Evolutionary conservation across 371 early-diverging fungal genomes (phyloP).

Genomic region (Amoeboaphelidium protococcarum): DNA sequence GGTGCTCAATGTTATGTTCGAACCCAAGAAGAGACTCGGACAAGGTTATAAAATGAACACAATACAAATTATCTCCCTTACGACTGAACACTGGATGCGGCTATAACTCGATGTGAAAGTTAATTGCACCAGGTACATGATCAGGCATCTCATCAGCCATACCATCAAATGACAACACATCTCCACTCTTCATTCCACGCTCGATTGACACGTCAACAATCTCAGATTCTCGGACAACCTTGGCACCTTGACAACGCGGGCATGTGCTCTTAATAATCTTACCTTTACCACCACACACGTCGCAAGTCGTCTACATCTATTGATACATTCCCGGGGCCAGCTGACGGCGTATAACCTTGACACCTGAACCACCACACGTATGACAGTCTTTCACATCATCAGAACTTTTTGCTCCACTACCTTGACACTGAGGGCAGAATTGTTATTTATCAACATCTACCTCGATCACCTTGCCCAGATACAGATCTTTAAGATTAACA

Average conservation of each 20-base stretch:
- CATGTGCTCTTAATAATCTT: constrained; percentile 50
- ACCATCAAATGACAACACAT: constrained; percentile 49
- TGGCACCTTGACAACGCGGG: constrained; percentile 49
- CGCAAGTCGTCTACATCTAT: constrained; percentile 73
- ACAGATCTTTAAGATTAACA: constrained; percentile 69
- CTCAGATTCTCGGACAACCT: constrained; percentile 54
- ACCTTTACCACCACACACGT: constrained; percentile 66
- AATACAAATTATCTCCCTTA: constrained; percentile 17
- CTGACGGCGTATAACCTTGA: constrained; percentile 48
- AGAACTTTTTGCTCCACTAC: constrained; percentile 58
- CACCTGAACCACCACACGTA: constrained; percentile 51
- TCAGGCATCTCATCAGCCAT: constrained; percentile 84
- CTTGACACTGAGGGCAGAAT: constrained; percentile 75
- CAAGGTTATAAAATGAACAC: constrained; percentile 12
- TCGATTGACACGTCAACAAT: constrained; percentile 51
- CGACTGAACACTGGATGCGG: constrained; percentile 21
- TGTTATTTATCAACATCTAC: constrained; percentile 68
- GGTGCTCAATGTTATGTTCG: constrained; percentile 13
- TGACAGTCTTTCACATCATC: constrained; percentile 57
- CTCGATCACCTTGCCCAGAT: constrained; percentile 49
- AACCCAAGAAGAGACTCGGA: constrained; percentile 20
- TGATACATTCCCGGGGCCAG: constrained; percentile 77
- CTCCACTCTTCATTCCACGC: constrained; percentile 59
- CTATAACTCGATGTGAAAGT: constrained; percentile 13
- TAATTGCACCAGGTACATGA: constrained; percentile 21